Conservation (phyloP, 305 asterid species). For the Plantago rigida region DNA sequence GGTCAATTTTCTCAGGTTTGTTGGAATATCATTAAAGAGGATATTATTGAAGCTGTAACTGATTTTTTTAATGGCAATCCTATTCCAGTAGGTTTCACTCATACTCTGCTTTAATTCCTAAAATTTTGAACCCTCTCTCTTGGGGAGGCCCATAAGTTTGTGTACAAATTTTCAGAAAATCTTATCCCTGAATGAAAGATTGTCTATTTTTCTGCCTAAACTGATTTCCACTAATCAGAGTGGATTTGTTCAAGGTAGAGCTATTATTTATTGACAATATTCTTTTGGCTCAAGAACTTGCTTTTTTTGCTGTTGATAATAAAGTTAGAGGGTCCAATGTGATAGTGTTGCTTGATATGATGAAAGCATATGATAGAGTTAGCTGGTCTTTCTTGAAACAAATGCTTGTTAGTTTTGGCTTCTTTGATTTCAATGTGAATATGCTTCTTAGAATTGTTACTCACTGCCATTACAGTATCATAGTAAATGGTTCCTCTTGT, state of each 20-base stretch:
- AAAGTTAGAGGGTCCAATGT: too few species aligned
- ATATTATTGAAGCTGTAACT: not conserved
- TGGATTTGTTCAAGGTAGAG: not conserved
- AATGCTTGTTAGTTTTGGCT: not conserved
- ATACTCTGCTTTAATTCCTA: not conserved
- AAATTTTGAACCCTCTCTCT: not conserved
- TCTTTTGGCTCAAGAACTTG: too few species aligned
- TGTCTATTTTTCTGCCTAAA: not conserved
- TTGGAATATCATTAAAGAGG: not conserved
- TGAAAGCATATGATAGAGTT: too few species aligned
- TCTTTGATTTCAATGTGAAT: not conserved
- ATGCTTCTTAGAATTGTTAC: not conserved
- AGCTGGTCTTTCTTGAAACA: too few species aligned
- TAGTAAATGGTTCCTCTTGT: too few species aligned
- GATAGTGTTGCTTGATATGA: too few species aligned
- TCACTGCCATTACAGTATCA: not conserved
- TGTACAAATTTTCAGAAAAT: too few species aligned
- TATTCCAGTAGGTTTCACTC: not conserved
- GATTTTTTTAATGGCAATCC: not conserved
- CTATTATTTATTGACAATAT: too few species aligned
- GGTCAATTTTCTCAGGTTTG: too few species aligned
- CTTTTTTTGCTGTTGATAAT: too few species aligned
- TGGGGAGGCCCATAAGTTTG: not conserved
- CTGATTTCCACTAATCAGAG: not conserved
- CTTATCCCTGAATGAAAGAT: not conserved